Conservation (phyloP, 2,329 filamentous ascomycete genomes). For the Xylariomycetidae sp. region DNA sequence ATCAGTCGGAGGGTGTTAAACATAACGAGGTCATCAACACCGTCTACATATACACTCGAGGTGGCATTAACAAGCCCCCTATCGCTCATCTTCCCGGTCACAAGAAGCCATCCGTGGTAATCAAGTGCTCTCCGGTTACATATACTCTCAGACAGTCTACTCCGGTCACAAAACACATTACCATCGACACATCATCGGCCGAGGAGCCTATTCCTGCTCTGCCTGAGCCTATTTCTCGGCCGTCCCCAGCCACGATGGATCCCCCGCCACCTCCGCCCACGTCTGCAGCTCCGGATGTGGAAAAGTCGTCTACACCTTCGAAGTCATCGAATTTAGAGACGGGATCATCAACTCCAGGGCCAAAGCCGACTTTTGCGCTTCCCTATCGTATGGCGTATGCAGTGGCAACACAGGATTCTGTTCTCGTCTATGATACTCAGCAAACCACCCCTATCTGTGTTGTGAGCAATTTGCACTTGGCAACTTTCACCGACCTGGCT, state of each 20-base stretch:
- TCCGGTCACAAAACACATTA: slow-evolving; percentile 78
- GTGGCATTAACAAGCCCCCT: slow-evolving; percentile 93
- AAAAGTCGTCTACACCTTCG: slow-evolving; percentile 48
- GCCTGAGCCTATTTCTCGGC: slow-evolving; percentile 73
- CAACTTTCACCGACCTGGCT: slow-evolving; percentile 92
- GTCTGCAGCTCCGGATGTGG: slow-evolving; percentile 39
- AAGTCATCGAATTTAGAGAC: slow-evolving; percentile 44
- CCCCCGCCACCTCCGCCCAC: slow-evolving; percentile 68
- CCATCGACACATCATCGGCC: slow-evolving; percentile 84
- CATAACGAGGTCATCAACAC: slow-evolving; percentile 85
- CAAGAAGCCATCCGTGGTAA: slow-evolving; percentile 95
- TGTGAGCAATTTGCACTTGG: slow-evolving; percentile 95
- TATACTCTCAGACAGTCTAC: slow-evolving; percentile 72
- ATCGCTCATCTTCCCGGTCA: slow-evolving; percentile 93
- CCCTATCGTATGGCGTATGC: slow-evolving; percentile 95
- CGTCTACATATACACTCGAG: slow-evolving; percentile 95
- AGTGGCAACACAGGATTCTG: slow-evolving; percentile 92
- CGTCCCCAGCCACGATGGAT: slow-evolving; percentile 67
- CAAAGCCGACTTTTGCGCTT: slow-evolving; percentile 71
- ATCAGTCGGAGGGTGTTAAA: slow-evolving; percentile 60
- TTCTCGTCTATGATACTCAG: slow-evolving; percentile 94
- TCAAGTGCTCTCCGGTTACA: slow-evolving; percentile 86
- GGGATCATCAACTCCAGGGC: slow-evolving; percentile 48
- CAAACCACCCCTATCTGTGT: slow-evolving; percentile 90
- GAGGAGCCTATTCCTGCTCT: slow-evolving; percentile 81